Evolutionary conservation across 2,329 filamentous ascomycete species (phyloP).

Genomic region (Claviceps sorghi): DNA sequence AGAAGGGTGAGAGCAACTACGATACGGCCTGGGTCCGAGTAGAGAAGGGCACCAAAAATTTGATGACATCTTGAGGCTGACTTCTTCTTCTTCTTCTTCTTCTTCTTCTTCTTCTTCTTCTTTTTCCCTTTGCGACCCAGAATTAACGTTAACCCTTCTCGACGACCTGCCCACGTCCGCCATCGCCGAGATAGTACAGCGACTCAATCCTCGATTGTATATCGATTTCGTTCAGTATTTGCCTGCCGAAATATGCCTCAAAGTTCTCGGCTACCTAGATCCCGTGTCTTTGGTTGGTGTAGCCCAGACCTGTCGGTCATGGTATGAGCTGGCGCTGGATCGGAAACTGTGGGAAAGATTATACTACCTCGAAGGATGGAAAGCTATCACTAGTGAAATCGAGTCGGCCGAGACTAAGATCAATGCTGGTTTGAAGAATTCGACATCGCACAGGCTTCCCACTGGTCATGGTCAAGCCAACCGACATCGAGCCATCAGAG

Average conservation of each 20-base stretch:
- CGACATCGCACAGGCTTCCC: constrained; percentile 28
- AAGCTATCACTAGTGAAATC: constrained; percentile 52
- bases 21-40: neutral
- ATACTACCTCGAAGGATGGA: constrained; percentile 80
- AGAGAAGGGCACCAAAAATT: neutral
- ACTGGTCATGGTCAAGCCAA: constrained; percentile 35
- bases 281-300: constrained; percentile 66
- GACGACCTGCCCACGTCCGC: constrained; percentile 65
- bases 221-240: constrained; percentile 82
- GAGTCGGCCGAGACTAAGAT: constrained; percentile 47
- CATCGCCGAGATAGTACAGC: constrained; percentile 66
- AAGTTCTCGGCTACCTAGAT: constrained; percentile 77
- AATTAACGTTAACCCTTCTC: constrained; percentile 66
- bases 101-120: too few relatives aligned
- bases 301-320: constrained; percentile 63
- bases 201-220: constrained; percentile 69
- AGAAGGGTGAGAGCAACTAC: constrained; percentile 15
- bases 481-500: constrained; percentile 40
- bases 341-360: constrained; percentile 73
- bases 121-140: constrained; percentile 26
- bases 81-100: neutral
- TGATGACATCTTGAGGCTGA: constrained; percentile 8
- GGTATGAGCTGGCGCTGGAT: constrained; percentile 71
- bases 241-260: constrained; percentile 78
- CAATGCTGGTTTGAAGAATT: constrained; percentile 28